Conservation (phyloP, 768 basidiomycete genomes). For the Calocybe gangraenosa region DNA sequence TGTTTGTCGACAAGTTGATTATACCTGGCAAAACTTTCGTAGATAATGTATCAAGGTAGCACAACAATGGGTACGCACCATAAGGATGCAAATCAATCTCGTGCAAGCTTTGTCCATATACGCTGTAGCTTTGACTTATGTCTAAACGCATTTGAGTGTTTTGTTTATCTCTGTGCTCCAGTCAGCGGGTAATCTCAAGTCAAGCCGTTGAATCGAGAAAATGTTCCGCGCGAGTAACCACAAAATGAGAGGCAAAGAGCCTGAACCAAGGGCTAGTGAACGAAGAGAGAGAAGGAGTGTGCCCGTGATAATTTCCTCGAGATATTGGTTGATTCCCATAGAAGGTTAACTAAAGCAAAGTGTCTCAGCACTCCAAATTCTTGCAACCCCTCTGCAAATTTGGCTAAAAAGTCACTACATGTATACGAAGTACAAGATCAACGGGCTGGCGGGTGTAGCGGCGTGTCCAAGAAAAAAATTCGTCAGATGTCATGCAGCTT, state of each 20-base stretch:
- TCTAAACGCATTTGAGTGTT: background rate
- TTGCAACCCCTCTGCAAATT: constrained; percentile 1
- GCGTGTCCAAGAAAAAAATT: constrained; percentile 3
- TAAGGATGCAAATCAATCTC: background rate
- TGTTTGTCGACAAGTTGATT: constrained; percentile 5
- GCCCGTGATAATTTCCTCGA: background rate
- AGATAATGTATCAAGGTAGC: background rate
- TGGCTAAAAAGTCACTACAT: background rate
- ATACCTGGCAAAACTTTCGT: background rate
- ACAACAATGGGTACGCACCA: background rate
- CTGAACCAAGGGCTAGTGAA: constrained; percentile 6
- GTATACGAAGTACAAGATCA: constrained; percentile 8
- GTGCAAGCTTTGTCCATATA: constrained; percentile 7
- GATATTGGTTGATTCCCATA: background rate
- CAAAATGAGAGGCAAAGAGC: background rate
- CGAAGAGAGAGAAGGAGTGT: constrained; percentile 2
- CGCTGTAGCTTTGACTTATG: constrained; percentile 1
- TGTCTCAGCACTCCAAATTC: constrained; percentile 10
- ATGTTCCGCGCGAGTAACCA: constrained; percentile 5
- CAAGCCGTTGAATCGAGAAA: constrained; percentile 1
- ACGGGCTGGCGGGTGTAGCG: constrained; percentile 4
- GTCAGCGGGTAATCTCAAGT: background rate
- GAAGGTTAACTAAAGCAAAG: constrained; percentile 4
- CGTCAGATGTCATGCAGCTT: background rate
- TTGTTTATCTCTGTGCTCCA: background rate